Conservation (phyloP, 768 basidiomycete species). For the Leccinum arenicola region DNA sequence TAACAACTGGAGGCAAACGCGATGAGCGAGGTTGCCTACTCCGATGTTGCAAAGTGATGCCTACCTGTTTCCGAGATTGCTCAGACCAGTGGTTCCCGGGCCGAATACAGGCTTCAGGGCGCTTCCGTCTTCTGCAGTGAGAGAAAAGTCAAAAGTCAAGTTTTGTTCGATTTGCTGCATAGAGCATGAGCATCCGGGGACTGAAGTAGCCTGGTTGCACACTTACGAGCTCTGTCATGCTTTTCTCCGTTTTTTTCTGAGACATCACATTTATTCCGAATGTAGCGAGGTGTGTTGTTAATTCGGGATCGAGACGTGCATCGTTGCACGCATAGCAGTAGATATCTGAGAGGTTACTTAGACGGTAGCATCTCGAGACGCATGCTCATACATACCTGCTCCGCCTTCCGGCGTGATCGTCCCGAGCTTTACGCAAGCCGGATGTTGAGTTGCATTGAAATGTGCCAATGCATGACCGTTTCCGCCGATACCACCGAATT, state of each 20-base stretch:
- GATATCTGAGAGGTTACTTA: conserved; percentile 52
- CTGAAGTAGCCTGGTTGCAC: neutral
- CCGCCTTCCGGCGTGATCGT: conserved; percentile 95
- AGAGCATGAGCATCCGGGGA: neutral
- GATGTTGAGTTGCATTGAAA: conserved; percentile 67
- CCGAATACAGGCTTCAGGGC: conserved; percentile 89
- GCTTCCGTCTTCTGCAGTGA: conserved; percentile 82
- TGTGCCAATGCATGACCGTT: conserved; percentile 90
- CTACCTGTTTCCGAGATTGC: conserved; percentile 90
- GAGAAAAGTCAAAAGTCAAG: conserved; percentile 88
- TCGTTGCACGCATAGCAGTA: conserved; percentile 95
- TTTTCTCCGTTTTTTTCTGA: conserved; percentile 91
- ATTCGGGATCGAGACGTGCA: conserved; percentile 69
- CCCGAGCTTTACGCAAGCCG: conserved; percentile 88
- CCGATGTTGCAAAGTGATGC: neutral
- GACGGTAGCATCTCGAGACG: neutral
- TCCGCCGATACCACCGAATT: conserved; percentile 77
- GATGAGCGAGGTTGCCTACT: neutral
- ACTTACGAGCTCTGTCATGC: conserved; percentile 88
- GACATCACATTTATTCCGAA: conserved; percentile 87
- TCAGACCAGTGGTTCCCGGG: conserved; percentile 81
- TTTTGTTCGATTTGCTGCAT: conserved; percentile 96
- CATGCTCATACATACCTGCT: conserved; percentile 57
- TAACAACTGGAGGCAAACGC: conserved; percentile 65
- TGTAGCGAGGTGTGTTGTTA: conserved; percentile 66